Evolutionary conservation across 768 basidiomycete species (phyloP), one percentile per base, ranked within the genome.

Genomic region (Sporobolomyces roseus): DNA sequence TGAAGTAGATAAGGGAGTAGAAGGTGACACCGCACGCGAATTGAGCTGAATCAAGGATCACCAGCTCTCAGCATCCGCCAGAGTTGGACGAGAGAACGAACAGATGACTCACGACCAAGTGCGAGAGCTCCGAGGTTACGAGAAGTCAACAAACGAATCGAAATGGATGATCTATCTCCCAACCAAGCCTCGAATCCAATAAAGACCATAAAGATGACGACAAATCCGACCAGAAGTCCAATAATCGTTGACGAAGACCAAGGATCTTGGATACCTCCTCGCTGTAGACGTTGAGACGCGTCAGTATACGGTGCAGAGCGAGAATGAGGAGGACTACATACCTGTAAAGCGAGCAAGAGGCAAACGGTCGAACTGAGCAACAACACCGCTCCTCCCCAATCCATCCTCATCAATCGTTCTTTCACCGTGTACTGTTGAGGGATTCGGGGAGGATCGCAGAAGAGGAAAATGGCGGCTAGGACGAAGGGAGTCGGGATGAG

Each of bases 181-280:
- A 72, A 58, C 46, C 36, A 65, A 13, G 25, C 8, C 32, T 72
- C 66, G 13, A 62, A 52, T 0, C 12, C 63, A 45, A 72, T 38
- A 50, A 72, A 72, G 29, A 48, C 63, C 41, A 29, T 7, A 21
- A 68, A 35, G 30, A 72, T 50, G 29, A 58, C 30, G 21, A 19
- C 71, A 50, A 65, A 68, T 7, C 66, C 71, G 54, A 68, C 63
- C 35, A 72, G 60, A 35, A 72, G 71, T 23, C 71, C 71, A 36
- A 65, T 59, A 4, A 65, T 54, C 29, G 38, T 58, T 4, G 53
- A 23, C 3, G 50, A 54, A 19, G 16, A 36, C 71, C 71, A 72
- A 0, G 71, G 19, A 2, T 41, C 32, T 16, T 51, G 46, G 36
- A 72, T 59, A 30, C 71, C 71, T 33, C 71, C 71, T 19, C 65